Evolutionary conservation across 805 yeast species (phyloP), one percentile per base, ranked within the genome.

Genomic region (Torulaspora indica): DNA sequence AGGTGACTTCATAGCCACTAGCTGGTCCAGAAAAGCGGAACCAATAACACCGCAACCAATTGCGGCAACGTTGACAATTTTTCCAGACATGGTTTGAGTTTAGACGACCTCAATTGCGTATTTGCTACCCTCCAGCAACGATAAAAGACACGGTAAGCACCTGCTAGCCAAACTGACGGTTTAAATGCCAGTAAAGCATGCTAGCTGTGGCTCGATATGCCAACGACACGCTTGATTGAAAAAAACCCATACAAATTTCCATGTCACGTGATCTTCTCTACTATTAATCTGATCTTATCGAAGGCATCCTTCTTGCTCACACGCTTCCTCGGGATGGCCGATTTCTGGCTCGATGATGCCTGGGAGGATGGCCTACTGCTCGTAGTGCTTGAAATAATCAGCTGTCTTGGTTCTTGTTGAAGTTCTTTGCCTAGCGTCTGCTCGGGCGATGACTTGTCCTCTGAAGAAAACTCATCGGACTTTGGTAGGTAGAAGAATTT

Each of bases 31-130:
- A 71, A 89, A 88, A 40, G 96, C 86, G 20, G 93, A 76, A 48
- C 98, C 98, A 49, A 93, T 98, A 40, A 91, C 93, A 59, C 98
- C 98, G 43, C 97, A 82, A 43, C 90, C 90, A 48, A 84, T 77
- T 56, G 84, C 74, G 28, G 89, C 90, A 53, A 84, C 67, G 59
- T 83, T 82, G 41, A 82, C 83, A 47, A 76, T 60, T 54, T 72
- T 75, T 17, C 49, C 44, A 42, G 71, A 57, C 81, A 77, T 77
- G 43, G 35, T 63, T n/a, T 29, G 4, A 13, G 9, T 18, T 35
- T 8, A 13, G 5, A 31, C n/a, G 8, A 17, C 12, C 14, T 38
- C 22, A 10, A 31, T 31, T 14, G 20, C 10, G 12, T 8, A 8
- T 6, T 31, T 15, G 7, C 20, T 15, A 31, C 3, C 17, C 22